Evolutionary conservation across 202 grass and related monocot genomes (phyloP), one percentile per base, ranked within the genome.

Genomic region (Panicum hallii): DNA sequence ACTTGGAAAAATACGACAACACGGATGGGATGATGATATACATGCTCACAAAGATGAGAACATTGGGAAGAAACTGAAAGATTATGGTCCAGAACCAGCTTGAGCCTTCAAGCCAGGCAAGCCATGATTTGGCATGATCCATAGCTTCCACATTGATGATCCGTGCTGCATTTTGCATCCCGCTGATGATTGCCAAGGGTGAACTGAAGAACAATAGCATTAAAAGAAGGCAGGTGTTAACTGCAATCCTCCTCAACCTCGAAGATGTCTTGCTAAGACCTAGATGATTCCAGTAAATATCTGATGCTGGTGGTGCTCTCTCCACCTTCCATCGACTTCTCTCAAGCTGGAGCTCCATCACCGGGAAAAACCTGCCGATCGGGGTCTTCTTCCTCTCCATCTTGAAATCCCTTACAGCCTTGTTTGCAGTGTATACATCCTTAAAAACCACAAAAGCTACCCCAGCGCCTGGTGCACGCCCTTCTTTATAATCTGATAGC

Each of bases 281-380:
- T 47, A 99, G 90, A 78, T 99, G 91, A 54, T 92, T 99, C 97
- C 97, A 99, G 90, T 99, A 99, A 46, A 99, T 97, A 80, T 99
- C 97, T 82, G 89, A 92, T 42, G 97, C 93, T 0, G 90, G 97
- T 8, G 97, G 93, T 2, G 97, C 97, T 85, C 97, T 90, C 87
- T 99, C 97, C 23, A 99, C 93, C 50, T 83, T 87, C 97, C 97
- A 99, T 38, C 91, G 53, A 78, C 90, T 99, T 68, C 93, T 77
- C 72, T 90, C 97, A 2, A 99, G 86, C 78, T 99, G 97, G 32
- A 99, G 93, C 77, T 99, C 97, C 91, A 99, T 96, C 53, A 99
- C 79, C 0, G 97, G 89, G 73, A 99, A 91, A 69, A 99, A 96
- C 79, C 88, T 89, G 42, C 97, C 97, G 7, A 86, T 92, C 0